Evolutionary conservation across 768 basidiomycete species (phyloP), one percentile per base, ranked within the genome.

Genomic region (Brasilioporus rufonigricans): DNA sequence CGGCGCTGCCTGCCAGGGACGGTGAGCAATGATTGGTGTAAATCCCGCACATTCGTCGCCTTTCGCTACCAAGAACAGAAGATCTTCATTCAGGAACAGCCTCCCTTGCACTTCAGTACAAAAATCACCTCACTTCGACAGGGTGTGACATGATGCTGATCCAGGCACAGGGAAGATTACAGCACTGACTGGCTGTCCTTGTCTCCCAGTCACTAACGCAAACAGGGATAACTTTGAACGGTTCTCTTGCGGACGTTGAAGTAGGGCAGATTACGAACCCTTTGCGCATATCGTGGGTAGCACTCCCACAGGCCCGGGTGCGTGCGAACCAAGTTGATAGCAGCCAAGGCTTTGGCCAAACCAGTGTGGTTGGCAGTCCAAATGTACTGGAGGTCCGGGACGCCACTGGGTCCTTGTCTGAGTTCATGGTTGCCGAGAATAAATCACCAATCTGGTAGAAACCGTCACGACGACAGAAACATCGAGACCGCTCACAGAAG

Each of bases 11-110:
- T 46, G 41, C 8, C 31, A 55, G 41, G 33, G 21, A 31, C 18
- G 26, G 31, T 45, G 62, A 49, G 36, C 14, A 24, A 27, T 46
- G 44, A 66, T 64, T 61, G 65, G 58, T n/a, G 31, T 35, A 27
- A 13, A 21, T 19, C 36, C 44, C 43, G 53, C 64, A 65, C 65
- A 65, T 62, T 67, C 60, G 55, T 65, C 59, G 48, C 27, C 32
- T 39, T 54, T 35, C 43, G 9, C 23, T 38, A 32, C 48, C 62
- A 40, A 62, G 44, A 38, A 31, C 32, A 58, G 44, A 24, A 26
- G 41, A 48, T 50, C 29, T 39, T 38, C n/a, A 21, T 23, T 24
- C 24, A 24, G 35, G 36, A 36, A 48, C 16, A 50, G 14, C 48
- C 47, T 46, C 29, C 19, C 44, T 21, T 46, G 5, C 5, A 7